phyloP scores from a whole-genome alignment of 495 filamentous ascomycete species.

The Letharia lupina region DNA sequence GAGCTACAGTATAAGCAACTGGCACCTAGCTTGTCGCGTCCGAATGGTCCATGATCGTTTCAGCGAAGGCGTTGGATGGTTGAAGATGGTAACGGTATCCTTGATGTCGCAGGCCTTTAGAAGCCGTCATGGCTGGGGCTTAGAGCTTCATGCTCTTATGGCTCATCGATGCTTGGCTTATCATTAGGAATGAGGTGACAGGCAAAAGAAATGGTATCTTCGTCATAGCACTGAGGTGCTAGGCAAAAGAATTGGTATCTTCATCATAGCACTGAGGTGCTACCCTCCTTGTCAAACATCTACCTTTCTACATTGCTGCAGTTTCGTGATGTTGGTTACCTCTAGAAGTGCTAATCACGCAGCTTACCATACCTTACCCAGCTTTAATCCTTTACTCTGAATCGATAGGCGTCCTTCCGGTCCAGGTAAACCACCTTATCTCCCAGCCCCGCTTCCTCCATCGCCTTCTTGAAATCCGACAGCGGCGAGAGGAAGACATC shows the following conservation, averaged over 20 bases:
- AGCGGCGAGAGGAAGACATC: constrained; percentile 51
- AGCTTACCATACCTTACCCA: not conserved
- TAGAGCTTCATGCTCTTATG: not conserved
- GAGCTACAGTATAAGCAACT: constrained; percentile 18
- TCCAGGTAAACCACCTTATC: constrained; percentile 55
- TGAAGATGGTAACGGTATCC: not conserved
- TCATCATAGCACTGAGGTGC: not conserved
- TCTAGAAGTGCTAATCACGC: not conserved
- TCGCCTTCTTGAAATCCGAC: constrained; percentile 51
- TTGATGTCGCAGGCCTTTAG: not conserved
- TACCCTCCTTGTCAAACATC: not conserved
- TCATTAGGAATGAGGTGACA: not conserved
- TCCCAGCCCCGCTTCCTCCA: constrained; percentile 42
- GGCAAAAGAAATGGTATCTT: not conserved
- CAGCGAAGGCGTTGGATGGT: constrained; percentile 17
- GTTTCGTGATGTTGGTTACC: not conserved
- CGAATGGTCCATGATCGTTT: constrained; percentile 9
- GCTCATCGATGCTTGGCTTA: not conserved
- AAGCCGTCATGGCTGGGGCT: not conserved
- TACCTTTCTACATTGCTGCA: not conserved
- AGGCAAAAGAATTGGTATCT: not conserved
- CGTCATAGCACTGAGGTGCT: not conserved
- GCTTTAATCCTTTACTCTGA: constrained; percentile 33
- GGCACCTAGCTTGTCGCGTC: constrained; percentile 8
- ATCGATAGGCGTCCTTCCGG: constrained; percentile 49